A percentile compares a stretch with the other conserved stretches of the same genome.
Conservation (phyloP, 2,329 filamentous ascomycete species). For the Sporothrix sp. region DNA sequence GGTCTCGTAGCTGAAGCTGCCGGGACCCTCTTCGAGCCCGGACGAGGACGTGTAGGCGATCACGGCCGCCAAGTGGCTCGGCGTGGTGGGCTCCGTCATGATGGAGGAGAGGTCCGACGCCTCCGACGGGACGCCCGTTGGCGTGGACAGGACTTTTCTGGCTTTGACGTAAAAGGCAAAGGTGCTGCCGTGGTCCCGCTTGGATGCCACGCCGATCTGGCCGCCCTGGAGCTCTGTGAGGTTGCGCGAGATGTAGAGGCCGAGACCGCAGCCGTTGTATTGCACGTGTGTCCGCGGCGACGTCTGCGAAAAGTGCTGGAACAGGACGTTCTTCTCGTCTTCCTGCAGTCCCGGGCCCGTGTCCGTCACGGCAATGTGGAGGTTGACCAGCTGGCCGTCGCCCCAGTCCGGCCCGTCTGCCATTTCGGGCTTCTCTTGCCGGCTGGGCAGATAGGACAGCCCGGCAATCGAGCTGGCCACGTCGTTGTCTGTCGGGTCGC, state of each 20-base stretch:
- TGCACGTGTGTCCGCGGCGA: constrained; percentile 66
- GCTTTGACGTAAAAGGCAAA: constrained; percentile 70
- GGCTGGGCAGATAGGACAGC: constrained; percentile 40
- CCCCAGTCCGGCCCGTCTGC: constrained; percentile 56
- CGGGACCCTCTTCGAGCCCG: not conserved
- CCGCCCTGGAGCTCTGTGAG: constrained; percentile 69
- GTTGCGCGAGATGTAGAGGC: constrained; percentile 67
- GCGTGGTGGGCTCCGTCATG: constrained; percentile 24
- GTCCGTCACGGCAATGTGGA: constrained; percentile 63
- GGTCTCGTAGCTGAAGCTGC: not conserved
- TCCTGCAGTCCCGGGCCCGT: constrained; percentile 61
- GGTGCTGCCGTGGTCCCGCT: constrained; percentile 58
- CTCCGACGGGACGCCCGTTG: not conserved
- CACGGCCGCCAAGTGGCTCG: constrained; percentile 15
- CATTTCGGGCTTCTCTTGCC: constrained; percentile 18
- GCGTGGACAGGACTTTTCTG: constrained; percentile 33
- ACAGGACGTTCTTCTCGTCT: constrained; percentile 62
- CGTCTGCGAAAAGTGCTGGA: constrained; percentile 70
- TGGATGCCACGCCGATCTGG: constrained; percentile 62
- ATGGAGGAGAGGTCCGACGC: constrained; percentile 11
- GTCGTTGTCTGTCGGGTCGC: constrained; percentile 4
- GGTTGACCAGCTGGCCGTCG: constrained; percentile 56
- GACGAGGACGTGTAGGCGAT: constrained; percentile 4
- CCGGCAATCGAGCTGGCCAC: constrained; percentile 23
- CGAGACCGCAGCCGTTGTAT: constrained; percentile 68